These are phyloP conservation scores for Lippia alba DNA, from an alignment of 305 asterid genomes.

Conservation along the genomic window DNA sequence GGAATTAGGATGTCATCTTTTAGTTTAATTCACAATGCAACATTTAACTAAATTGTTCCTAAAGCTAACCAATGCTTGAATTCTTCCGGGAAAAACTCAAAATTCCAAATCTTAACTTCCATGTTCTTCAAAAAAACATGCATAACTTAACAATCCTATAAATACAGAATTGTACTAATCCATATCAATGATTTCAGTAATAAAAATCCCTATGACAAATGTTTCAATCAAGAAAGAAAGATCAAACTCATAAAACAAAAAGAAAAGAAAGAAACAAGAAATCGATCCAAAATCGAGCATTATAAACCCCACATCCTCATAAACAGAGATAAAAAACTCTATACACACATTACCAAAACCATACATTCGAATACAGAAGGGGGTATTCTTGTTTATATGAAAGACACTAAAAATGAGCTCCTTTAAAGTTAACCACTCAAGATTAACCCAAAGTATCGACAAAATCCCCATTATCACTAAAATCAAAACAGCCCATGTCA, in stretches of 20 bases:
- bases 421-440: slow-evolving; percentile 5
- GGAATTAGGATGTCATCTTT: not conserved
- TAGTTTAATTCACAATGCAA: not conserved
- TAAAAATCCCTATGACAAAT: not conserved
- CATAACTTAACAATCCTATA: slow-evolving; percentile 21
- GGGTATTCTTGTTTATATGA: not conserved
- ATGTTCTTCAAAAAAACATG: not conserved
- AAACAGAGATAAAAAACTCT: not conserved
- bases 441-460: slow-evolving; percentile 10
- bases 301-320: slow-evolving; percentile 9
- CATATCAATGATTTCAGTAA: slow-evolving; percentile 6
- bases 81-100: slow-evolving; percentile 15
- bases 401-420: not conserved
- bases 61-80: not conserved
- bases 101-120: slow-evolving; percentile 4
- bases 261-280: not conserved
- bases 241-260: not conserved
- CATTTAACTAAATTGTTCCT: not conserved
- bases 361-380: slow-evolving; percentile 11
- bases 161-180: slow-evolving; percentile 7
- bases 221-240: slow-evolving; percentile 12
- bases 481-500: slow-evolving; percentile 30
- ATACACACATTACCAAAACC: slow-evolving; percentile 18
- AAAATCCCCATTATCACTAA: not conserved
- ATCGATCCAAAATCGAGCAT: slow-evolving; percentile 5